These are phyloP conservation scores for Pleurozium schreberi DNA, from an alignment of 225 moss, liverwort and hornwort genomes.

Conservation along the genomic window DNA sequence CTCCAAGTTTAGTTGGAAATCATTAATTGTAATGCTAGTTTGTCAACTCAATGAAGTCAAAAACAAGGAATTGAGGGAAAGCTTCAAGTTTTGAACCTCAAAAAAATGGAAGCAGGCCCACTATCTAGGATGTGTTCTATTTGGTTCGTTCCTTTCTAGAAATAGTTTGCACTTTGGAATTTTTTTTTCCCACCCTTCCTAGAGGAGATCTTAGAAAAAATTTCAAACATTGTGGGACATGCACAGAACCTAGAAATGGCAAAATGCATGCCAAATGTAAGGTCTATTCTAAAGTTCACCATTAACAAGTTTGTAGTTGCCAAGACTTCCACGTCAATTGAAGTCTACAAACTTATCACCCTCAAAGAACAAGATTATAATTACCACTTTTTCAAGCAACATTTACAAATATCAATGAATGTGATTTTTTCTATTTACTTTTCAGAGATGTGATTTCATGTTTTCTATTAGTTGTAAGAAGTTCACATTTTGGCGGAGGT, in stretches of 20 bases:
- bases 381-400: neutral
- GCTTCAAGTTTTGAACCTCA: neutral
- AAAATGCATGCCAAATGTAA: neutral
- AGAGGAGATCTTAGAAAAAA: rapidly evolving
- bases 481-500: too few relatives aligned
- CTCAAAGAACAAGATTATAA: neutral
- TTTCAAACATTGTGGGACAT: rapidly evolving
- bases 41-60: neutral
- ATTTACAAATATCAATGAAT: too few relatives aligned
- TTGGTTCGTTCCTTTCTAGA: rapidly evolving
- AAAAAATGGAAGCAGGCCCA: neutral
- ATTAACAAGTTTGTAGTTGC: neutral
- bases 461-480: neutral
- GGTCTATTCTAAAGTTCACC: rapidly evolving
- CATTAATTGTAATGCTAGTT: neutral
- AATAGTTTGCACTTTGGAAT: rapidly evolving
- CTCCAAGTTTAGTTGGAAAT: neutral
- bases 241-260: rapidly evolving
- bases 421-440: neutral
- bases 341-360: too few relatives aligned
- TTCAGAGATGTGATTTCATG: neutral
- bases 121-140: rapidly evolving
- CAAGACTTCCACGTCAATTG: too few relatives aligned
- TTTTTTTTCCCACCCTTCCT: neutral
- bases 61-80: rapidly evolving